These are phyloP conservation scores for Candida easanensis DNA, from an alignment of 805 yeast genomes.

Conservation along the genomic window DNA sequence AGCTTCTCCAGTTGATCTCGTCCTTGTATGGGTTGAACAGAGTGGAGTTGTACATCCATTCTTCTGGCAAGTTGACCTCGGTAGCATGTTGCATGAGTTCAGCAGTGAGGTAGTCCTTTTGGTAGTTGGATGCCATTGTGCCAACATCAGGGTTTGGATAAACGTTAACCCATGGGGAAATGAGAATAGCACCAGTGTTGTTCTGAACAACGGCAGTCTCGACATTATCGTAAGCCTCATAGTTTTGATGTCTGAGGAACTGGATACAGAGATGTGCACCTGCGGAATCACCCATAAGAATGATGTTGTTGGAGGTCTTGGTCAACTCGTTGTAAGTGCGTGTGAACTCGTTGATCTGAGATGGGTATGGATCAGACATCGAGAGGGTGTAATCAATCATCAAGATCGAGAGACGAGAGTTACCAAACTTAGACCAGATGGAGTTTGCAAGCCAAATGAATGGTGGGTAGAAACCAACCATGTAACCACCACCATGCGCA, in stretches of 20 bases:
- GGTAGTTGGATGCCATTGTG: slow-evolving; percentile 1
- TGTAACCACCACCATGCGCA: slow-evolving; percentile 17
- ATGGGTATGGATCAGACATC: slow-evolving; percentile 24
- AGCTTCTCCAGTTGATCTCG: slow-evolving; percentile 7
- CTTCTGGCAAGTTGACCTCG: slow-evolving; percentile 2
- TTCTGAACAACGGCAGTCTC: background rate
- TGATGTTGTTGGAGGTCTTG: slow-evolving; percentile 17
- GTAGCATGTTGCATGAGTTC: slow-evolving; percentile 5
- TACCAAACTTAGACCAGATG: slow-evolving; percentile 4
- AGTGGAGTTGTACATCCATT: slow-evolving; percentile 1
- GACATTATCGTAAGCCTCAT: slow-evolving; percentile 4
- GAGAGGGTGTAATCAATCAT: slow-evolving; percentile 30
- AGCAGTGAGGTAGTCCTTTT: slow-evolving; percentile 9
- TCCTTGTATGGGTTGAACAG: slow-evolving; percentile 9
- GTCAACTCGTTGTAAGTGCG: slow-evolving; percentile 19
- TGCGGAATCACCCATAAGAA: slow-evolving; percentile 31
- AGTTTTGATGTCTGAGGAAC: slow-evolving; percentile 15
- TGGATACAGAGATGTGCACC: slow-evolving; percentile 30
- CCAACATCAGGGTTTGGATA: slow-evolving; percentile 9
- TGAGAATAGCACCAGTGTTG: slow-evolving; percentile 8
- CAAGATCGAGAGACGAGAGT: slow-evolving; percentile 22
- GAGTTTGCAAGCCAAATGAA: slow-evolving; percentile 1
- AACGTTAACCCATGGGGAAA: slow-evolving; percentile 21
- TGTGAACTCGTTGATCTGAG: slow-evolving; percentile 26
- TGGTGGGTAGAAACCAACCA: slow-evolving; percentile 12